A percentile compares a stretch with the other conserved stretches of the same genome.
Evolutionary conservation across 2,329 filamentous ascomycete genomes (phyloP).

Genomic region (Lasiodiplodia sp.): DNA sequence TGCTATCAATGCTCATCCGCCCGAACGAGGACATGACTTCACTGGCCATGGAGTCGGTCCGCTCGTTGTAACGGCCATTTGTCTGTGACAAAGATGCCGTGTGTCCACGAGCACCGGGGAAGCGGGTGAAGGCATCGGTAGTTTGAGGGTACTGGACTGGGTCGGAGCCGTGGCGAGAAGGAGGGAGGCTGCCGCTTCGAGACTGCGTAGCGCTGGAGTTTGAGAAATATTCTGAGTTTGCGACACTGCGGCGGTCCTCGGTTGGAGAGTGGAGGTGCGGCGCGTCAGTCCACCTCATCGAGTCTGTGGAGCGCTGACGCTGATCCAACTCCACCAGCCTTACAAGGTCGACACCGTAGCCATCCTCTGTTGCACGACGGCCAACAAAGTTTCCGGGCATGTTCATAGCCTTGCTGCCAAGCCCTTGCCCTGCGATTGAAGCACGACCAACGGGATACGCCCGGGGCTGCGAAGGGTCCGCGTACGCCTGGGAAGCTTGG

Average conservation of each 20-base stretch:
- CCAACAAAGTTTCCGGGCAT: conserved; percentile 44
- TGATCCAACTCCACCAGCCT: conserved; percentile 42
- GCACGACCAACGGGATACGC: conserved; percentile 39
- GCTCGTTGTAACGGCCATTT: conserved; percentile 50
- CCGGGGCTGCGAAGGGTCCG: conserved; percentile 37
- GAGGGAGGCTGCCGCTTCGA: conserved; percentile 64
- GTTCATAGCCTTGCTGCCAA: conserved; percentile 37
- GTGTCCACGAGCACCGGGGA: conserved; percentile 52
- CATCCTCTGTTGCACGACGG: conserved; percentile 40
- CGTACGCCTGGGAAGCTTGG: conserved; percentile 43
- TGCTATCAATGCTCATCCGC: conserved; percentile 44
- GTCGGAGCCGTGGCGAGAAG: conserved; percentile 61
- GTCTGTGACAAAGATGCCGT: conserved; percentile 59
- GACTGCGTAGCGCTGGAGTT: conserved; percentile 55
- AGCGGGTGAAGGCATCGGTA: conserved; percentile 40
- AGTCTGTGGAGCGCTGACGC: conserved; percentile 39
- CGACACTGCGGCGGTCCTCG: conserved; percentile 51
- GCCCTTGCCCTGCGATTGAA: conserved; percentile 36
- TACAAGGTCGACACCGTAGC: conserved; percentile 42
- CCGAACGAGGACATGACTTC: conserved; percentile 47
- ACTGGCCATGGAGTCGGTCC: conserved; percentile 49
- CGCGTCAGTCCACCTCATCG: conserved; percentile 45
- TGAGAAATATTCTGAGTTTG: conserved; percentile 54
- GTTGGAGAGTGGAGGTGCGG: conserved; percentile 50
- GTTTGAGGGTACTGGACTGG: conserved; percentile 44